Base-by-base conservation (phyloP, 495 filamentous ascomycete genomes). In the Daldinia bambusicola region DNA sequence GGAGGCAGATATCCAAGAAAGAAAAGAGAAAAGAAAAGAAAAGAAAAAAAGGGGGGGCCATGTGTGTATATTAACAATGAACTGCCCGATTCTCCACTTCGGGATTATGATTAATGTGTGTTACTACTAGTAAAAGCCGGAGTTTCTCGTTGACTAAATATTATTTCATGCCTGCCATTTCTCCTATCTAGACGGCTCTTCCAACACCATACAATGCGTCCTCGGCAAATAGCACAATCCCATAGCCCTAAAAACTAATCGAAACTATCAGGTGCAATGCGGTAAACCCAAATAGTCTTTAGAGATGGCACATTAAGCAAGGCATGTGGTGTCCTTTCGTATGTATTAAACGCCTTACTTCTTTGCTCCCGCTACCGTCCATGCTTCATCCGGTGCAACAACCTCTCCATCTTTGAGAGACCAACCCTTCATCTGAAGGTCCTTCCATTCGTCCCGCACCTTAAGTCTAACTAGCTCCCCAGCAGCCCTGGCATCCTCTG, bases 401-500 rank as follows among this genome's bases (percentile, higher is more conserved):
- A 92, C 76, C 55, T 78, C 73, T 13, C 82, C 85, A n/a, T 85
- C 81, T 32, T 67, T 74, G 7, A 91, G 66, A 13, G 16, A 76
- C 91, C 93, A 97, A 1, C 92, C 93, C 51, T 85, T 78, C 37
- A 71, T 77, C 79, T 85, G 82, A 82, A 94, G 79, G 12, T 70
- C 72, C 65, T 84, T 85, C 91, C 92, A 94, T 64, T 85, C 85
- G 61, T 90, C 82, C 30, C 72, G 80, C 8, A 94, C 84, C 74
- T 87, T 89, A 36, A 85, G 83, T 60, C 91, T 78, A 0, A 96
- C 93, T 64, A 98, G 76, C 60, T 97, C 93, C 0, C 95, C 96
- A 0, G 96, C 93, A 0, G 93, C 92, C 53, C 90, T 81, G 0
- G 96, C 92, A 77, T 99, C 95, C 76, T 98, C 93, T 50, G 88